Base-by-base conservation (phyloP, 371 early-diverging fungal genomes). In the Phascolomyces articulosus region DNA sequence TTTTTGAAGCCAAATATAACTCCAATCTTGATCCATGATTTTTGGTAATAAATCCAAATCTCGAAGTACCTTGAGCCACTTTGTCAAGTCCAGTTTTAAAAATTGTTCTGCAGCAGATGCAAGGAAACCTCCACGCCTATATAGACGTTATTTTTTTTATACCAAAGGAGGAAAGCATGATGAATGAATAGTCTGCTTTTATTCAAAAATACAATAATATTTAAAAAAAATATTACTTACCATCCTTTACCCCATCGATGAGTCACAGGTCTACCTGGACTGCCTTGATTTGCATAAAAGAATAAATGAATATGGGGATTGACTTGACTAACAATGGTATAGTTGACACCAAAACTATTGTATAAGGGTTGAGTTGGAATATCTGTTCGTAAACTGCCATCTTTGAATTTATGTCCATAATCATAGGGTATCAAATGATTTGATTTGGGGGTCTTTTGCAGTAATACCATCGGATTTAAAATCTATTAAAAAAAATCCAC, bases 281-380 rank as follows among this genome's bases (percentile, higher is more conserved):
- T 82, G 18, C 96, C 95, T 70, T 87, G 77, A 40, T 87, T 83
- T 20, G 88, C 87, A 72, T 87, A 95, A 66, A 93, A 94, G 78
- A 96, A 96, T 65, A 91, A 59, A 38, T 87, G 83, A 9, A 98
- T 82, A 69, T 96, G 96, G 10, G 97, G 97, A 70, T 97, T 96
- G 44, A 95, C 95, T 87, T 96, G 86, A 59, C 87, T 85, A 16
- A 96, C 97, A 40, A 96, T 87, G 4, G 93, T 93, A 74, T 91
- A 94, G 57, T 91, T 93, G 64, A 96, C 94, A 67, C 93, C 91
- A 64, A 94, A 94, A 62, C 87, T 84, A 41, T 90, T 89, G 38
- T 91, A 84, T 63, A 96, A 71, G 11, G 89, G 85, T 51, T 83
- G 78, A n/a, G 85, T 78, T 7, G 93, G 93, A 18, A 97, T 92